phyloP scores from a whole-genome alignment of 805 yeast species.

The Candida silvatica region DNA sequence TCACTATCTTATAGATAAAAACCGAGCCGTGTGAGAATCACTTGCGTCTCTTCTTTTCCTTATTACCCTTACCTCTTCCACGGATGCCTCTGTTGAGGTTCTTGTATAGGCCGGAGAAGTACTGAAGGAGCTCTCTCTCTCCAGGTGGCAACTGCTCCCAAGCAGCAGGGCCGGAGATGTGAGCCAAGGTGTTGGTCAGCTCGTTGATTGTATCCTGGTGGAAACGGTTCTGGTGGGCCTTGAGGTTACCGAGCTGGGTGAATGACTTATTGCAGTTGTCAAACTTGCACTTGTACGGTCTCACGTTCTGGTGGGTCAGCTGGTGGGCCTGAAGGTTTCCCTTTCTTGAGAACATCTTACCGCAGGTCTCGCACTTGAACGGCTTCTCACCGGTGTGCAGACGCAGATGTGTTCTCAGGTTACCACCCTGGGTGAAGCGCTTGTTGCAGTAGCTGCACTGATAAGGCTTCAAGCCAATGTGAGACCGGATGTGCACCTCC shows the following conservation, averaged over 20 bases:
- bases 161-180: conserved; percentile 39
- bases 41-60: conserved; percentile 1
- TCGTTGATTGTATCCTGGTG: conserved; percentile 64
- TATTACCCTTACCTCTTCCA: conserved; percentile 63
- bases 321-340: conserved; percentile 88
- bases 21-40: background rate
- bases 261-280: conserved; percentile 79
- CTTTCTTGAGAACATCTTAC: conserved; percentile 73
- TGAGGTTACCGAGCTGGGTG: conserved; percentile 87
- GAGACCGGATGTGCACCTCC: conserved; percentile 83
- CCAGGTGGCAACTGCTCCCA: conserved; percentile 41
- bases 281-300: conserved; percentile 73
- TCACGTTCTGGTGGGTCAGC: conserved; percentile 69
- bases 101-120: conserved; percentile 76
- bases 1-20: no score
- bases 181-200: conserved; percentile 61
- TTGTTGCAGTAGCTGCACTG: conserved; percentile 73
- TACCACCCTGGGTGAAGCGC: conserved; percentile 85
- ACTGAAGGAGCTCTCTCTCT: conserved; percentile 63
- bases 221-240: conserved; percentile 88
- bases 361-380: conserved; percentile 69
- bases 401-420: conserved; percentile 75
- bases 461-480: conserved; percentile 80
- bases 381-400: conserved; percentile 93
- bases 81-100: conserved; percentile 86